Conservation (phyloP, 202 grass and related monocot species). For the Zizania palustris region DNA sequence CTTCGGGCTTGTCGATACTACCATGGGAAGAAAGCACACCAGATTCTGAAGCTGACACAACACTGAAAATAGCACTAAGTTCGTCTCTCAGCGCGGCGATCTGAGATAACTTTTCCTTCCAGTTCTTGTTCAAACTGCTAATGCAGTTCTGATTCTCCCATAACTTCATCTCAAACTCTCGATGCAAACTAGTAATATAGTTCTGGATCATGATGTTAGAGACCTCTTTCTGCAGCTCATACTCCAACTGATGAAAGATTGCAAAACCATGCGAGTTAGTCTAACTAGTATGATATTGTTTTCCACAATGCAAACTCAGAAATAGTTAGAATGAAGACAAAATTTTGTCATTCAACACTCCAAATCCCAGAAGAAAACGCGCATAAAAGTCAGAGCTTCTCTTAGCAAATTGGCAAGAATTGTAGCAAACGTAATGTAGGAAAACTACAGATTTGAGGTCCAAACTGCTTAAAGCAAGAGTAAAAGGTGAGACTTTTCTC, state of each 20-base stretch:
- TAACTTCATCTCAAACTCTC: constrained; percentile 64
- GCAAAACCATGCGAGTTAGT: neutral
- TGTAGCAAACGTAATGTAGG: neutral
- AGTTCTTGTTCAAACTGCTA: constrained; percentile 39
- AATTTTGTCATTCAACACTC: neutral
- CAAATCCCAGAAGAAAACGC: neutral
- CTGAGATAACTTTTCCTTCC: constrained; percentile 43
- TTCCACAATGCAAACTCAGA: neutral
- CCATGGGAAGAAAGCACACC: constrained; percentile 25
- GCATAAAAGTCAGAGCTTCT: neutral
- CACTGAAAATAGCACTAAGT: constrained; percentile 41
- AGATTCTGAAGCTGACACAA: constrained; percentile 42
- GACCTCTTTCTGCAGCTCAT: constrained; percentile 65
- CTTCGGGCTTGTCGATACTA: constrained; percentile 44
- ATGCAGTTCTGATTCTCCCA: constrained; percentile 56
- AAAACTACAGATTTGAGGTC: neutral
- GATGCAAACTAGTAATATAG: constrained; percentile 44
- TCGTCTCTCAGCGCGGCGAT: constrained; percentile 55
- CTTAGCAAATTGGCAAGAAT: neutral
- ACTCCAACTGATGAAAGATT: constrained; percentile 48
- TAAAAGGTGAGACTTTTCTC: neutral
- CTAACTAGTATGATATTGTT: neutral
- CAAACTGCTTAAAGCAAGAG: neutral
- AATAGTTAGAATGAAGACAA: neutral
- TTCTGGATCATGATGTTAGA: constrained; percentile 51